Evolutionary conservation across 768 basidiomycete species (phyloP).

Genomic region (Lentinula detonsa): DNA sequence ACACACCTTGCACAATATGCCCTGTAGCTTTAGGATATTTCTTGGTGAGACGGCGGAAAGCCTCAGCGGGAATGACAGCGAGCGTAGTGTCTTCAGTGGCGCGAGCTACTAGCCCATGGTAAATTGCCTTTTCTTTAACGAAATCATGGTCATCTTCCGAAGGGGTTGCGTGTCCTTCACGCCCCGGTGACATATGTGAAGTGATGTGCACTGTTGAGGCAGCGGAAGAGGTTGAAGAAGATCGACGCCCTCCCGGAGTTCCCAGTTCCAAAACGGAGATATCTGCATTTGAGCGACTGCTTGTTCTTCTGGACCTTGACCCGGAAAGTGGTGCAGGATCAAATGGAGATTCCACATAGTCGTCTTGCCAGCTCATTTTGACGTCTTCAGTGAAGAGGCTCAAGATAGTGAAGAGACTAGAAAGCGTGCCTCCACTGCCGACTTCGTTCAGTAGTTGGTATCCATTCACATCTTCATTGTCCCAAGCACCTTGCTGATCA

Average conservation of each 20-base stretch:
- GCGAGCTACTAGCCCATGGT: constrained; percentile 80
- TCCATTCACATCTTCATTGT: constrained; percentile 87
- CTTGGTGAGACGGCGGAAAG: constrained; percentile 89
- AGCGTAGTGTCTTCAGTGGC: constrained; percentile 92
- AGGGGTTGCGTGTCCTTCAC: constrained; percentile 8
- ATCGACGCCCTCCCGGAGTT: constrained; percentile 33
- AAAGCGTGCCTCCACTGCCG: constrained; percentile 89
- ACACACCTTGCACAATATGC: constrained; percentile 85
- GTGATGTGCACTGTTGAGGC: constrained; percentile 57
- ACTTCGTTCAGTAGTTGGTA: constrained; percentile 97
- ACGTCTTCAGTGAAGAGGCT: constrained; percentile 95
- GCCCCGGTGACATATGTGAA: neutral
- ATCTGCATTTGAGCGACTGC: constrained; percentile 51
- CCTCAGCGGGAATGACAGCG: constrained; percentile 98
- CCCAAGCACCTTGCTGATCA: constrained; percentile 55
- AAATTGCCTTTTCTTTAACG: constrained; percentile 28
- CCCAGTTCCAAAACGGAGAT: constrained; percentile 53
- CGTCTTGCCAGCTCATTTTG: constrained; percentile 87
- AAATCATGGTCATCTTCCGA: constrained; percentile 4
- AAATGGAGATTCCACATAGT: constrained; percentile 24
- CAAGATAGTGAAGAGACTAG: constrained; percentile 94
- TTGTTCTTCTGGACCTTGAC: constrained; percentile 10
- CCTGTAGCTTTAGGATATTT: constrained; percentile 97
- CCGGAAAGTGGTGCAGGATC: constrained; percentile 13
- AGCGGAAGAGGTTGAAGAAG: constrained; percentile 55